phyloP scores from a whole-genome alignment of 2,329 filamentous ascomycete species.

The Diaporthe nobilis region DNA sequence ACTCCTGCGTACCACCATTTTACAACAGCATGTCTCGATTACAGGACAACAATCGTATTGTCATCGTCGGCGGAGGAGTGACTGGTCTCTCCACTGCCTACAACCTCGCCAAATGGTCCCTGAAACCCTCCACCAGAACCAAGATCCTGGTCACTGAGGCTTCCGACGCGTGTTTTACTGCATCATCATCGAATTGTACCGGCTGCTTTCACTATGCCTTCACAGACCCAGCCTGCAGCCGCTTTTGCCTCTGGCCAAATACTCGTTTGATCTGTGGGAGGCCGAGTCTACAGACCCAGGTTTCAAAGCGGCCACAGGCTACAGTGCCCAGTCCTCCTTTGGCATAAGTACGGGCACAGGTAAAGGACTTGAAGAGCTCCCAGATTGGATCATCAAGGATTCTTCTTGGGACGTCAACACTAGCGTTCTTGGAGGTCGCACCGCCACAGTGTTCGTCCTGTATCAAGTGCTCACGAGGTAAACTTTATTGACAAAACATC shows the following conservation, averaged over 20 bases:
- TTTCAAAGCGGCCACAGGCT: background rate
- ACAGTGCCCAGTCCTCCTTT: background rate
- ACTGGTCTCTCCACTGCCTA: background rate
- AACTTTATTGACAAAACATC: no score
- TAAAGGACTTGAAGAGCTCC: background rate
- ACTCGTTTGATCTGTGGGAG: background rate
- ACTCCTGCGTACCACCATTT: no score
- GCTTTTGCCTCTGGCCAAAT: background rate
- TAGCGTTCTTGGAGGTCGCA: background rate
- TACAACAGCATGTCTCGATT: background rate
- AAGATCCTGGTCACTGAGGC: background rate
- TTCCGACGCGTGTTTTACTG: background rate
- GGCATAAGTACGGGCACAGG: background rate
- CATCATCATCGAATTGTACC: background rate
- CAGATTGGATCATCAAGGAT: background rate
- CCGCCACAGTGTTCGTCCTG: background rate
- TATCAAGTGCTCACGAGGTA: no score
- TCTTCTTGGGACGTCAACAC: background rate
- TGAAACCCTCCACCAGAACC: background rate
- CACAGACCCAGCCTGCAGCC: background rate
- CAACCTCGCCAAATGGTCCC: background rate
- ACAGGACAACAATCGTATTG: background rate
- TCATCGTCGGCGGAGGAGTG: background rate
- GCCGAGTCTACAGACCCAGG: background rate
- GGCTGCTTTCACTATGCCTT: constrained; percentile 15